These are phyloP conservation scores for Lipomyces sp. DNA, from an alignment of 805 yeast genomes.

Conservation along the genomic window DNA sequence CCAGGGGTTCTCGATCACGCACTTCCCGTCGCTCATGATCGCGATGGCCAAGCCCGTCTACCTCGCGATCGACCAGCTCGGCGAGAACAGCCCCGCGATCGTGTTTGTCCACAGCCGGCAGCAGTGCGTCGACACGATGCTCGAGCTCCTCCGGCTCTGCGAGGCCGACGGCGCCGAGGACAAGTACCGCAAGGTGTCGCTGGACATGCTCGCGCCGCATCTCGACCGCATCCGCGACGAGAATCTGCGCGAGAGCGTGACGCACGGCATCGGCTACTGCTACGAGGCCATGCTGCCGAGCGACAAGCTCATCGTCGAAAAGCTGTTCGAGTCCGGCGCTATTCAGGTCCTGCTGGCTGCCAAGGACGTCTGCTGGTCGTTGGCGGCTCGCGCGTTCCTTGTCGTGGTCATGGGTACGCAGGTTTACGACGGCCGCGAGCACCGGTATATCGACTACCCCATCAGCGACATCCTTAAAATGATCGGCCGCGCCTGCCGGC, in stretches of 20 bases:
- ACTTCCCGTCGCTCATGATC: conserved; percentile 51
- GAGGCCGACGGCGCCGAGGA: conserved; percentile 39
- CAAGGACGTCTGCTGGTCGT: conserved; percentile 49
- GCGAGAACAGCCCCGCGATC: conserved; percentile 39
- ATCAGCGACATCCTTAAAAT: conserved; percentile 40
- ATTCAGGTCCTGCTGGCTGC: conserved; percentile 60
- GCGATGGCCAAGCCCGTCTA: conserved; percentile 51
- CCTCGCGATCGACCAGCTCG: conserved; percentile 42
- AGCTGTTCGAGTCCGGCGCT: conserved; percentile 49
- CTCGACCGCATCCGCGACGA: conserved; percentile 48
- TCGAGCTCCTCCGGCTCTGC: conserved; percentile 44
- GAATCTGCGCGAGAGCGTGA: conserved; percentile 44
- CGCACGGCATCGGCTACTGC: conserved; percentile 61
- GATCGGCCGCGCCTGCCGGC: conserved; percentile 33
- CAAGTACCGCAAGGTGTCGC: conserved; percentile 44
- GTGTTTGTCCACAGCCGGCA: conserved; percentile 59
- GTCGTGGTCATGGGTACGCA: conserved; percentile 72
- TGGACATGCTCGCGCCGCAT: conserved; percentile 42
- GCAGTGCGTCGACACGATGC: conserved; percentile 52
- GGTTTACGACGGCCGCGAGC: conserved; percentile 68
- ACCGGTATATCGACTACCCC: conserved; percentile 64
- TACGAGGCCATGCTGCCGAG: conserved; percentile 54
- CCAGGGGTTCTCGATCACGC: conserved; percentile 45
- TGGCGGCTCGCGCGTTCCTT: conserved; percentile 50
- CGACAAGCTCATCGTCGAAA: conserved; percentile 57